phyloP scores from a whole-genome alignment of 208 protist species.

The Angomonas deanei region DNA sequence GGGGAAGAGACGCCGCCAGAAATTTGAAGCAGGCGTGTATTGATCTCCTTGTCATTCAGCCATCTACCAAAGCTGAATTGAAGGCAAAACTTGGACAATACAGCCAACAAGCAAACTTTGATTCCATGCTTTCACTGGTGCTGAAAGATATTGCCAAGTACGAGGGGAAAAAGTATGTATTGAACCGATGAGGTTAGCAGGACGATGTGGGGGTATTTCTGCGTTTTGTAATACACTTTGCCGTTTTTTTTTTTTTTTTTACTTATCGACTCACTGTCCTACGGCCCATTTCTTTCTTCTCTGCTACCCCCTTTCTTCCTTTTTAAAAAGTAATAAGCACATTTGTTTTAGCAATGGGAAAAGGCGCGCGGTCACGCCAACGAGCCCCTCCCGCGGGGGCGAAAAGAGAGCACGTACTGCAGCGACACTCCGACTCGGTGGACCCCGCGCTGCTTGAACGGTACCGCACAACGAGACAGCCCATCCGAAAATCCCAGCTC shows the following conservation, averaged over 20 bases:
- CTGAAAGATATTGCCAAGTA: slow-evolving; percentile 55
- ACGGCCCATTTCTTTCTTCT: too few relatives aligned
- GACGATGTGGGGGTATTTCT: too few relatives aligned
- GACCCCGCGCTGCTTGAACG: slow-evolving; percentile 72
- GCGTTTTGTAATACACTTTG: background rate
- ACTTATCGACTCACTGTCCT: too few relatives aligned
- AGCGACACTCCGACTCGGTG: slow-evolving; percentile 47
- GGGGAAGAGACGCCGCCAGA: background rate
- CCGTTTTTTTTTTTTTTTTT: too few relatives aligned
- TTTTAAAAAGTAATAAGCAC: background rate
- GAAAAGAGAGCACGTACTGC: slow-evolving; percentile 35
- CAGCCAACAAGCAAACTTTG: slow-evolving; percentile 29
- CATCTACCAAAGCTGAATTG: background rate
- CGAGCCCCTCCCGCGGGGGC: slow-evolving; percentile 27
- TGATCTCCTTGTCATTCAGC: background rate
- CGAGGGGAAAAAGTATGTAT: slow-evolving; percentile 49
- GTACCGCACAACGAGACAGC: slow-evolving; percentile 81
- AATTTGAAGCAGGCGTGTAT: background rate
- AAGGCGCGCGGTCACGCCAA: slow-evolving; percentile 65
- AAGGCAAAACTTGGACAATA: slow-evolving; percentile 27
- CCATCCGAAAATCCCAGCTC: slow-evolving; percentile 78
- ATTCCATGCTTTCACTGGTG: slow-evolving; percentile 39
- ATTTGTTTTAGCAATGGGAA: slow-evolving; percentile 41
- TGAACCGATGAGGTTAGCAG: slow-evolving; percentile 47
- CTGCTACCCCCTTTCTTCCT: background rate